A percentile compares a stretch with the other conserved stretches of the same genome.
Conservation (phyloP, 495 filamentous ascomycete genomes). For the Penicillium soppii region DNA sequence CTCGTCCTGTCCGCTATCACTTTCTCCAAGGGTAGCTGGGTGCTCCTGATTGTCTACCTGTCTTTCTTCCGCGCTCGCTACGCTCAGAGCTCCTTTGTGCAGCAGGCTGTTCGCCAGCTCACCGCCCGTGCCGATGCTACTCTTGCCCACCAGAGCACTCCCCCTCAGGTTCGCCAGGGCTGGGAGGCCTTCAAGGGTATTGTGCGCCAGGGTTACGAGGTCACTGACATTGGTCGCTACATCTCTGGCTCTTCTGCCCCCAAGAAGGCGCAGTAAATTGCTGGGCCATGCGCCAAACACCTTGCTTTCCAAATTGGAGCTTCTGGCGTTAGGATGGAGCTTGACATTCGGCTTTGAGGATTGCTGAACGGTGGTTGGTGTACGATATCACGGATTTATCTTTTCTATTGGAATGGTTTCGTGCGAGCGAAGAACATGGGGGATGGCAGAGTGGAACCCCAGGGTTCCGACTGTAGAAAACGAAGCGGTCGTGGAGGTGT, state of each 20-base stretch:
- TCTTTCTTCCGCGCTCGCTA: conserved; percentile 88
- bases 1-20: conserved; percentile 73
- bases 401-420: background rate
- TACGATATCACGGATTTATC: conserved; percentile 1
- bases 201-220: conserved; percentile 69
- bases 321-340: background rate
- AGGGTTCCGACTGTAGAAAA: conserved; percentile 26
- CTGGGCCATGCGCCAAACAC: background rate
- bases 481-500: conserved; percentile 18
- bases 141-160: conserved; percentile 81
- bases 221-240: conserved; percentile 75
- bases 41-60: conserved; percentile 81
- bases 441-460: conserved; percentile 5
- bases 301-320: background rate
- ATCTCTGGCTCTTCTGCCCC: conserved; percentile 46
- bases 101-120: conserved; percentile 71
- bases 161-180: conserved; percentile 74
- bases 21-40: conserved; percentile 88
- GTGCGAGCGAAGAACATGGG: conserved; percentile 4
- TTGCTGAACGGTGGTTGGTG: conserved; percentile 1
- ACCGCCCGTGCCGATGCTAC: conserved; percentile 75
- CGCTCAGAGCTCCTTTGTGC: conserved; percentile 88
- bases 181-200: conserved; percentile 81
- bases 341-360: background rate
- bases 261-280: conserved; percentile 59